A percentile compares a stretch with the other conserved stretches of the same genome.
These are phyloP conservation scores for Hirsutella minnesotensis DNA, from an alignment of 2,329 filamentous ascomycete genomes.

Conservation along the genomic window DNA sequence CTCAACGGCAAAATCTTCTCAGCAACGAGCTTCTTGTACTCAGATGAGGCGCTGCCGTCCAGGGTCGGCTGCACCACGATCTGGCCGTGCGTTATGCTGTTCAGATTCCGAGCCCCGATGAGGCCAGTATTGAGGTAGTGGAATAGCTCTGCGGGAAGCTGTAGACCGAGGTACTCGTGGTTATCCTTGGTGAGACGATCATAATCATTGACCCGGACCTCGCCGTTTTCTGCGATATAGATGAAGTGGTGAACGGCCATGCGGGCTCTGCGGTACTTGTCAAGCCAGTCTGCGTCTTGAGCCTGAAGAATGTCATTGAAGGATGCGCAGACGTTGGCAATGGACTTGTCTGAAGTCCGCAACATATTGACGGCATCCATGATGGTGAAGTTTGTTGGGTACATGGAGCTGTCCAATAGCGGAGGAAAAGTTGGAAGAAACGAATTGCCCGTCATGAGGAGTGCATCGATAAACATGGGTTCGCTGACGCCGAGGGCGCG, in stretches of 20 bases:
- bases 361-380: slow-evolving; percentile 71
- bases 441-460: slow-evolving; percentile 70
- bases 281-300: slow-evolving; percentile 63
- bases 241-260: slow-evolving; percentile 83
- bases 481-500: slow-evolving; percentile 54
- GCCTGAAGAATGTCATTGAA: slow-evolving; percentile 69
- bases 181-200: slow-evolving; percentile 70
- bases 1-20: slow-evolving; percentile 62
- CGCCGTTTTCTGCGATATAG: slow-evolving; percentile 65
- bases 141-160: slow-evolving; percentile 80
- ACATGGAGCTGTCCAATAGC: slow-evolving; percentile 47
- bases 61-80: slow-evolving; percentile 72
- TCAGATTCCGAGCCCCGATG: slow-evolving; percentile 66
- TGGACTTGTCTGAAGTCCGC: slow-evolving; percentile 53
- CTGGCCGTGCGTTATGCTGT: slow-evolving; percentile 71
- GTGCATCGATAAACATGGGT: slow-evolving; percentile 69
- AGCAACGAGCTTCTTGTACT: slow-evolving; percentile 71
- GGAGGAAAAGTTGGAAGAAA: slow-evolving; percentile 72
- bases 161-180: slow-evolving; percentile 81
- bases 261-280: slow-evolving; percentile 76
- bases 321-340: slow-evolving; percentile 61
- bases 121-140: slow-evolving; percentile 80
- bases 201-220: slow-evolving; percentile 61
- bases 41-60: slow-evolving; percentile 66
- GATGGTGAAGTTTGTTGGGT: slow-evolving; percentile 50